Evolutionary conservation across 306 rosid genomes (phyloP).

Genomic region (Vigna trinervia): DNA sequence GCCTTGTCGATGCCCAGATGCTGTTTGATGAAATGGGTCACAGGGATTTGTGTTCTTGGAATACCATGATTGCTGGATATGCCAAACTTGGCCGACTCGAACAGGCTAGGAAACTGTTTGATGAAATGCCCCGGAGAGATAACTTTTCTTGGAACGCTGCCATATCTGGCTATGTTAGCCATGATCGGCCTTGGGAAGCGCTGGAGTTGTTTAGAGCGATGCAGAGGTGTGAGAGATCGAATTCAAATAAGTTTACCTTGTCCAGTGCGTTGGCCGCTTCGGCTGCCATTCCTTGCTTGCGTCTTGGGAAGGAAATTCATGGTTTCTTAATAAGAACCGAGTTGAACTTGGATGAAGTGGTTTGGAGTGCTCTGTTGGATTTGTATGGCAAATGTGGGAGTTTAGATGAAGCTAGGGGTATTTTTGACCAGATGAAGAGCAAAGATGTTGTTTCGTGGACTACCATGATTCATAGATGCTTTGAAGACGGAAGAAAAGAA

Average conservation of each 20-base stretch:
- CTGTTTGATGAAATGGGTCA: conserved; percentile 11
- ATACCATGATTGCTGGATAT: not conserved
- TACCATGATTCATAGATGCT: conserved; percentile 23
- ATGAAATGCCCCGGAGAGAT: conserved; percentile 12
- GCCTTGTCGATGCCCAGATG: conserved; percentile 3
- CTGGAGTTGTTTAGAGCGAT: conserved; percentile 9
- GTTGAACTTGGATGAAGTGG: conserved; percentile 21
- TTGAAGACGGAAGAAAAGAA: conserved; percentile 18
- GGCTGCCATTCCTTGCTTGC: conserved; percentile 27
- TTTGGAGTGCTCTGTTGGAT: conserved; percentile 29
- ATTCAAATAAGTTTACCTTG: conserved; percentile 20
- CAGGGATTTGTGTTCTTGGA: conserved; percentile 27
- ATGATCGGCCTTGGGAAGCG: conserved; percentile 10
- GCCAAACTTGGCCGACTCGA: conserved; percentile 18
- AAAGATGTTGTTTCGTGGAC: conserved; percentile 29
- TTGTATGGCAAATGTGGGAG: conserved; percentile 29
- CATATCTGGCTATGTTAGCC: conserved; percentile 3
- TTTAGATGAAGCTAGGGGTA: conserved; percentile 18
- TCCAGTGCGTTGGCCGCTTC: conserved; percentile 20
- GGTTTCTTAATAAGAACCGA: conserved; percentile 7
- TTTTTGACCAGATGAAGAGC: conserved; percentile 2
- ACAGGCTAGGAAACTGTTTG: not conserved
- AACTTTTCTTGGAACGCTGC: conserved; percentile 14
- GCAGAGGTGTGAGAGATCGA: not conserved
- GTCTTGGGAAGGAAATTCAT: conserved; percentile 12